A percentile compares a stretch with the other conserved stretches of the same genome.
Evolutionary conservation across 2,329 filamentous ascomycete species (phyloP).

Genomic region (Penicillium vulpinum): DNA sequence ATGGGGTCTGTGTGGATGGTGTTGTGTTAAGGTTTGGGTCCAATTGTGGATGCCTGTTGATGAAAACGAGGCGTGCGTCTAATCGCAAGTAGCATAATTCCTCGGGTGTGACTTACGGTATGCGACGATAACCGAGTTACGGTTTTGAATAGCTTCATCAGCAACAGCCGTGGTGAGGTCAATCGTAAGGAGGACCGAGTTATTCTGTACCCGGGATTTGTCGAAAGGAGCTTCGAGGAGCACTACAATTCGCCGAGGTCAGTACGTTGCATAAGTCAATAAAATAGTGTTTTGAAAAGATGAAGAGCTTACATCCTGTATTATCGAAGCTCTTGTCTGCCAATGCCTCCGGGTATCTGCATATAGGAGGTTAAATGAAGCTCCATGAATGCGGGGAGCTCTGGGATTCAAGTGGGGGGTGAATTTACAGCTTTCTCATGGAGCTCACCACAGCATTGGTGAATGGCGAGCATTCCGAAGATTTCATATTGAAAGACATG

Average conservation of each 20-base stretch:
- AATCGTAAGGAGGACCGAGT: conserved; percentile 77
- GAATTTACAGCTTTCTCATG: conserved; percentile 75
- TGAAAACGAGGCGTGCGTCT: no score
- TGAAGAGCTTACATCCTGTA: conserved; percentile 65
- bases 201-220: conserved; percentile 56
- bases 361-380: conserved; percentile 10
- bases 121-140: conserved; percentile 77
- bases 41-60: background rate
- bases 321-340: conserved; percentile 95
- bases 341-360: conserved; percentile 81
- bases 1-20: conserved; percentile 69
- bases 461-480: conserved; percentile 57
- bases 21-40: background rate
- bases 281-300: background rate
- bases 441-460: conserved; percentile 69
- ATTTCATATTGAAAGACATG: conserved; percentile 34
- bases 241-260: conserved; percentile 46
- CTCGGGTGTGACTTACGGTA: conserved; percentile 65
- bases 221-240: conserved; percentile 69
- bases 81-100: background rate
- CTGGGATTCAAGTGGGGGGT: conserved; percentile 1
- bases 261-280: background rate
- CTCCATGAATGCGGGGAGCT: conserved; percentile 12
- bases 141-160: conserved; percentile 78
- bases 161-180: conserved; percentile 88